Percentiles rank a stretch among this genome's conserved stretches.
These are phyloP conservation scores for Metschnikowia koreensis DNA, from an alignment of 805 yeast genomes.

Conservation along the genomic window DNA sequence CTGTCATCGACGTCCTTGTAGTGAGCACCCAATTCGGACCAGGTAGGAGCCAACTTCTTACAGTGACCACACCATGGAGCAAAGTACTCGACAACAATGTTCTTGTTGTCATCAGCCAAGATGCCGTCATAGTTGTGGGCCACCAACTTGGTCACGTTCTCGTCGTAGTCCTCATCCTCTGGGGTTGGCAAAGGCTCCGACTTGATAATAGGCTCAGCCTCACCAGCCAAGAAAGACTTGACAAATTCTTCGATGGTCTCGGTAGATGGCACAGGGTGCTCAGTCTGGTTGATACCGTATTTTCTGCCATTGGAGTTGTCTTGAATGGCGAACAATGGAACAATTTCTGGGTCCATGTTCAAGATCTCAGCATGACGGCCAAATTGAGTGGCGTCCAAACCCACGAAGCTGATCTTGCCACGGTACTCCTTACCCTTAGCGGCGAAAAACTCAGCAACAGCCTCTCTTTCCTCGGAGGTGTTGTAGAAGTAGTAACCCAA, in stretches of 20 bases:
- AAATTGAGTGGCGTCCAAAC: slow-evolving; percentile 74
- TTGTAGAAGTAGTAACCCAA: slow-evolving; percentile 86
- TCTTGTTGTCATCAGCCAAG: slow-evolving; percentile 55
- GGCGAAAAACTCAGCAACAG: slow-evolving; percentile 49
- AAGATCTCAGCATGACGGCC: slow-evolving; percentile 87
- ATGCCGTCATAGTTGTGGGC: slow-evolving; percentile 77
- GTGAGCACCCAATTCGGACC: slow-evolving; percentile 79
- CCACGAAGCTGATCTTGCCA: slow-evolving; percentile 84
- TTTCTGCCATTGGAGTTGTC: slow-evolving; percentile 65
- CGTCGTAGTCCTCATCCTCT: slow-evolving; percentile 55
- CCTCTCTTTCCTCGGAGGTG: slow-evolving; percentile 61
- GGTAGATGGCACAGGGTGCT: slow-evolving; percentile 41
- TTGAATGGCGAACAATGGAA: slow-evolving; percentile 87
- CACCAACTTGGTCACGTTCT: slow-evolving; percentile 71
- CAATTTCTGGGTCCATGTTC: slow-evolving; percentile 76
- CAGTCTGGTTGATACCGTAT: slow-evolving; percentile 70
- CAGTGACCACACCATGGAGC: slow-evolving; percentile 99
- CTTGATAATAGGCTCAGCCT: slow-evolving; percentile 70
- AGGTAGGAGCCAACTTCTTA: slow-evolving; percentile 83
- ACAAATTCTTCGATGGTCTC: slow-evolving; percentile 61
- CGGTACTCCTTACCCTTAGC: slow-evolving; percentile 71
- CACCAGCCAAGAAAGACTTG: slow-evolving; percentile 59
- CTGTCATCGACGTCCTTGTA: slow-evolving; percentile 51
- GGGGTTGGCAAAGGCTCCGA: slow-evolving; percentile 82
- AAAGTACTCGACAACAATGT: slow-evolving; percentile 83